These are phyloP conservation scores for Sedum album DNA, from an alignment of 164 flowering plant genomes.

Conservation along the genomic window DNA sequence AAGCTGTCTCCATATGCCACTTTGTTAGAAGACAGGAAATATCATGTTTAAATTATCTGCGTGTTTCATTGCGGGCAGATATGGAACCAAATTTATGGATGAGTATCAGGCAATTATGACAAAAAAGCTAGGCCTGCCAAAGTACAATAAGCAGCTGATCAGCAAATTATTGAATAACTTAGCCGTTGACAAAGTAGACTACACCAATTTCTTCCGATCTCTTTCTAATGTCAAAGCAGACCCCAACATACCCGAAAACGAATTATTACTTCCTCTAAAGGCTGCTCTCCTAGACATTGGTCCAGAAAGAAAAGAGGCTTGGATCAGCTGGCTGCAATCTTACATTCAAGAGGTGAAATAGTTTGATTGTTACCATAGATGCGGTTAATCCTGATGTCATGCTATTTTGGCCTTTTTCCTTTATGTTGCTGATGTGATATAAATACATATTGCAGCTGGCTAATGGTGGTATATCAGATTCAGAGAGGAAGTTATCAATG, in stretches of 20 bases:
- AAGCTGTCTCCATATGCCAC: conserved; percentile 7
- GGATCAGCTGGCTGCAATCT: conserved; percentile 80
- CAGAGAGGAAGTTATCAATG: conserved; percentile 76
- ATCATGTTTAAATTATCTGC: neutral
- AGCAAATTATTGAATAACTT: conserved; percentile 74
- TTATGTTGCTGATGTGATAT: too few species aligned
- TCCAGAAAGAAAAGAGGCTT: conserved; percentile 89
- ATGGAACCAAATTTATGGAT: conserved; percentile 94
- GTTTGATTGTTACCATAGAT: neutral
- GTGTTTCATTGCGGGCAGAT: conserved; percentile 35
- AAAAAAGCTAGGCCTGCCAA: conserved; percentile 68
- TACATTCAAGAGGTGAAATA: conserved; percentile 74
- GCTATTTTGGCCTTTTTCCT: neutral
- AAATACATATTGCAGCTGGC: conserved; percentile 48
- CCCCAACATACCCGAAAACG: conserved; percentile 48
- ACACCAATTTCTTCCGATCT: conserved; percentile 88
- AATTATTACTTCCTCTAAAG: conserved; percentile 73
- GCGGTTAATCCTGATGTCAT: too few species aligned
- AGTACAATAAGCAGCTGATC: conserved; percentile 87
- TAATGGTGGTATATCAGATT: conserved; percentile 59
- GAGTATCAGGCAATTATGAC: conserved; percentile 96
- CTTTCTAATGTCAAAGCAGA: conserved; percentile 83
- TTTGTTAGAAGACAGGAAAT: neutral
- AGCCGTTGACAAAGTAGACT: conserved; percentile 91
- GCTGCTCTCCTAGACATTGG: conserved; percentile 92